Conservation (phyloP, 768 basidiomycete genomes). For the Cystofilobasidium capitatum region DNA sequence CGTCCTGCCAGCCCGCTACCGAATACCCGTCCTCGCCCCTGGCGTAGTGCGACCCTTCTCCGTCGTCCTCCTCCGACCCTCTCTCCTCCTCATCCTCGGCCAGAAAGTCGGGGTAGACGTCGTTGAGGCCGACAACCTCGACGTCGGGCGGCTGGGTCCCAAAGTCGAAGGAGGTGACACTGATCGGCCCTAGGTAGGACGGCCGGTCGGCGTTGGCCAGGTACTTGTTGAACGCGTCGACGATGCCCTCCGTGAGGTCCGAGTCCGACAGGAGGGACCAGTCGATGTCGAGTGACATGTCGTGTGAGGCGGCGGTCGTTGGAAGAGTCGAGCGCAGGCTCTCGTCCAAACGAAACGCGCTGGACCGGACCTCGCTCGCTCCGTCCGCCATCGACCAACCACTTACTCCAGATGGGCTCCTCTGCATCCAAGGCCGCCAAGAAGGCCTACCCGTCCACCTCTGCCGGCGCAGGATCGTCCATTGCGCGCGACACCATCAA, state of each 20-base stretch:
- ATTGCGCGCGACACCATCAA: background rate
- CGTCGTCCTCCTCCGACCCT: conserved; percentile 41
- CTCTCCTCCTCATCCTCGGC: conserved; percentile 60
- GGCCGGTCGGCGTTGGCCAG: conserved; percentile 64
- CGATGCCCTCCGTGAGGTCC: conserved; percentile 51
- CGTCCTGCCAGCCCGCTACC: conserved; percentile 40
- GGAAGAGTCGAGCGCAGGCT: background rate
- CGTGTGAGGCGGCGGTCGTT: background rate
- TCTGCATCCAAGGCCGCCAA: background rate
- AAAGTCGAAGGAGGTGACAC: conserved; percentile 77
- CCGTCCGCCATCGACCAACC: background rate
- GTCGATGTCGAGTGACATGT: conserved; percentile 91
- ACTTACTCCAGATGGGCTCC: background rate
- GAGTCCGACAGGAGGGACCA: conserved; percentile 58
- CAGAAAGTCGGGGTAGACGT: conserved; percentile 90
- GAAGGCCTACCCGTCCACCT: conserved; percentile 2
- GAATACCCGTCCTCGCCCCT: conserved; percentile 49
- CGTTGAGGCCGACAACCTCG: conserved; percentile 80
- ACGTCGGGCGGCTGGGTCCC: conserved; percentile 72
- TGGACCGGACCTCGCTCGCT: background rate
- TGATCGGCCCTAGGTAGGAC: conserved; percentile 87
- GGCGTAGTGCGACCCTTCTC: conserved; percentile 49
- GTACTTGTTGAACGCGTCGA: conserved; percentile 68
- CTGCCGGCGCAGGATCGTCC: too few relatives aligned
- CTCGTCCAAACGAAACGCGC: background rate